phyloP scores from a whole-genome alignment of 176 grass and related monocot genomes.

The Elaeis guineensis region DNA sequence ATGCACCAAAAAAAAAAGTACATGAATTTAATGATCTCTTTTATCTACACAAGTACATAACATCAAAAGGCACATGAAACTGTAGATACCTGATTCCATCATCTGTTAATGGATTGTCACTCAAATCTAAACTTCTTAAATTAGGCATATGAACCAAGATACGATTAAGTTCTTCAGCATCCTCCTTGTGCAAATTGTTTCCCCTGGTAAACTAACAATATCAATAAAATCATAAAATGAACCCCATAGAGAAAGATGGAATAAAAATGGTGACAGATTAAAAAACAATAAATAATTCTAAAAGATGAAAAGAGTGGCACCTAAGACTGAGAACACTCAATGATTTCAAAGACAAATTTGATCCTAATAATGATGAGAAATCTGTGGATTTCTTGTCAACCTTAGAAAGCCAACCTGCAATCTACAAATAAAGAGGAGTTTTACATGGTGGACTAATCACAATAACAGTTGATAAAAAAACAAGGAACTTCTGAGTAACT shows the following conservation, averaged over 20 bases:
- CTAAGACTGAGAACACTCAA: conserved; percentile 42
- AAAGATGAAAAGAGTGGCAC: conserved; percentile 24
- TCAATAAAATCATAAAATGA: no score
- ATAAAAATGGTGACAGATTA: conserved; percentile 4
- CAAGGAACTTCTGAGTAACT: conserved; percentile 11
- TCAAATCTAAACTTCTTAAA: conserved; percentile 76
- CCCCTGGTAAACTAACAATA: conserved; percentile 31
- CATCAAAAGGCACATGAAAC: no score
- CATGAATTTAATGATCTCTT: no score
- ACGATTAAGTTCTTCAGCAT: conserved; percentile 57
- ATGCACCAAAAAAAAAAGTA: no score
- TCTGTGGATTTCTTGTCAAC: conserved; percentile 13
- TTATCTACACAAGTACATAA: no score
- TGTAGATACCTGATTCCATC: conserved; percentile 61
- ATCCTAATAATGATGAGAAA: conserved; percentile 19
- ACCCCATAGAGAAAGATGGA: not conserved
- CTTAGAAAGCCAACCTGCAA: conserved; percentile 32
- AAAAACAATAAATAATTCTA: not conserved
- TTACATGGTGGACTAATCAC: not conserved
- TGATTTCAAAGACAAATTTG: conserved; percentile 27
- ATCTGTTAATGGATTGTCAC: conserved; percentile 72
- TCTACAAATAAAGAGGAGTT: conserved; percentile 11
- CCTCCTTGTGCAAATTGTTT: conserved; percentile 55
- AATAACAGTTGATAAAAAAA: conserved; percentile 5
- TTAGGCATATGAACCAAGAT: conserved; percentile 64